Evolutionary conservation across 208 protist genomes (phyloP), one percentile per base, ranked within the genome.

Genomic region (Porcisia hertigi): DNA sequence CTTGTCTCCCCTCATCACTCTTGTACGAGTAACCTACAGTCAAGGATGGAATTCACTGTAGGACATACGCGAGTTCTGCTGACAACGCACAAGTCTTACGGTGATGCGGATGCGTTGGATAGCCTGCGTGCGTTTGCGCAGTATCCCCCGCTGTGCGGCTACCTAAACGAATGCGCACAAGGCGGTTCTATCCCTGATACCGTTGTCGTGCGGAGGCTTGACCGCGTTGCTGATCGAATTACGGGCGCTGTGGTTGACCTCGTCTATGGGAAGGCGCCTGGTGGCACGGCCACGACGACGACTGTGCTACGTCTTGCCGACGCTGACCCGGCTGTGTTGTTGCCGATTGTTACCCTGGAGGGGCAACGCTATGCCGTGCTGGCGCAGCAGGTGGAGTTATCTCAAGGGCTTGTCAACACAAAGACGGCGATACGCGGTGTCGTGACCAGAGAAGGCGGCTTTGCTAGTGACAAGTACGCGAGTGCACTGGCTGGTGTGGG

Each of bases 31-130:
- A 45, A 4, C 7, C 47, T 71, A n/a, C 45, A 53, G 23, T 7
- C 3, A 34, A 18, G 8, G 45, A 95, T 95, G 91, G 91, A 95
- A 53, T 18, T 95, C 0, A 49, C 73, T n/a, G 76, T 95, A 18
- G 76, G 79, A 14, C 71, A 77, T n/a, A 59, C 57, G 53, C 66
- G 63, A 14, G 88, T 87, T 57, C 71, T 92, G 9, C 75, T 95
- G 53, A 85, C 88, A 20, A 86, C 84, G 43, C 88, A 95, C 82
- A 93, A 93, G 62, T 88, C 86, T n/a, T 93, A 88, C 74, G 75
- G 79, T 53, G 85, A 88, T 74, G 71, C 79, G 20, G 77, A 77
- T 43, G 77, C 83, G 63, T 57, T 77, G 25, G 69, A 79, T 47
- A 77, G 76, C 16, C 76, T 95, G 16, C 85, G 72, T 43, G 65